Base-by-base conservation (phyloP, 163 green algal genomes). In the Prototheca wickerhamii region DNA sequence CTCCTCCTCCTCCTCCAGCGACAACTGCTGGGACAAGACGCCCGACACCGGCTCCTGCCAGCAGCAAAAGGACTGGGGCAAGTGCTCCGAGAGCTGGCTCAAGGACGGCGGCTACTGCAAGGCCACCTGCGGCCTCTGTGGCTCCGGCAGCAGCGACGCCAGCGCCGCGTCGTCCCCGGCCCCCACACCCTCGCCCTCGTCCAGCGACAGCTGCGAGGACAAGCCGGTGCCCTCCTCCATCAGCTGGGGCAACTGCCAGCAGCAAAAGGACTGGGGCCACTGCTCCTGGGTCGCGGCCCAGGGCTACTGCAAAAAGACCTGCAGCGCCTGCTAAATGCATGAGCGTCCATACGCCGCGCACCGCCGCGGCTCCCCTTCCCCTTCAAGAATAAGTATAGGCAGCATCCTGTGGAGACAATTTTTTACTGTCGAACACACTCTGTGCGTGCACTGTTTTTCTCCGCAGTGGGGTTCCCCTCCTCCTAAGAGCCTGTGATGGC, bases 41-140 rank as follows among this genome's bases (percentile, higher is more conserved):
- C 69, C 69, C 34, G 8, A 57, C 6, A 33, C 34, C 56, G 52
- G 29, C 34, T 62, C 69, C 40, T 76, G 63, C 63, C 18, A 64
- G 35, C 63, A 76, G 49, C 70, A 76, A 31, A 63, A 76, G 63
- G 60, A 56, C 25, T 84, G 69, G 17, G 60, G 60, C n/a, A 32
- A 60, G 34, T 67, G 60, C 34, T 34, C 42, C 31, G n/a, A 67
- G 40, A 20, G 23, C 12, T 65, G 26, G 29, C 21, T 58, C 21
- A 58, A 29, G 15, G 26, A 25, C 26, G 17, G 18, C 35, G 51
- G 51, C 25, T 63, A 61, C 63, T 70, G 63, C 63, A 34, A 26
- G 51, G n/a, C 34, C 29, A 70, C 50, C 49, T 70, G 63, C 50
- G 63, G 63, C 33, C 6, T 10, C 21, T 70, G 65, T 40, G 29